A percentile compares a stretch with the other conserved stretches of the same genome.
Evolutionary conservation across 2,329 filamentous ascomycete genomes (phyloP).

Genomic region (Pseudovirgaria hyperparasitica): DNA sequence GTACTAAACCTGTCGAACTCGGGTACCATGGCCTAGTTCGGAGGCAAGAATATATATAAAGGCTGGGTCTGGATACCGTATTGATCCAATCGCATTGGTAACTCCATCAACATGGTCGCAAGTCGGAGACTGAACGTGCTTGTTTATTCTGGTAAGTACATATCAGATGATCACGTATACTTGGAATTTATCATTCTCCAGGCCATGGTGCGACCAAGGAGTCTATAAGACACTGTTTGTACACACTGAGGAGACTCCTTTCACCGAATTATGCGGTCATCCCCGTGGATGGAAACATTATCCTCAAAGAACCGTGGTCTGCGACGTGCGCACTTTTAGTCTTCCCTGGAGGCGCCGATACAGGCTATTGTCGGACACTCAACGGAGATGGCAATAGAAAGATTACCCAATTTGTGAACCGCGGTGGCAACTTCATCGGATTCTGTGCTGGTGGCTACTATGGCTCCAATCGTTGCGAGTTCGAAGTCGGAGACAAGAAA

Average conservation of each 20-base stretch:
- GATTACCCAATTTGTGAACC: conserved; percentile 74
- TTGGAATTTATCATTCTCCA: conserved; percentile 21
- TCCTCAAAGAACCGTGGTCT: conserved; percentile 87
- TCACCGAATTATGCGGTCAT: conserved; percentile 89
- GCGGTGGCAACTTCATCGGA: conserved; percentile 75
- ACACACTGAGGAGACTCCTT: conserved; percentile 72
- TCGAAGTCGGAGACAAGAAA: conserved; percentile 69
- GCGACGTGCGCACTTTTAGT: conserved; percentile 79
- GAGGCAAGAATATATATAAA: too few relatives aligned
- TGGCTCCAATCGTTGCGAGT: conserved; percentile 69
- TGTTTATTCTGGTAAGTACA: conserved; percentile 66
- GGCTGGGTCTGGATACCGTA: too few relatives aligned
- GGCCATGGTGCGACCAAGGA: conserved; percentile 77
- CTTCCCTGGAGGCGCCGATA: conserved; percentile 85
- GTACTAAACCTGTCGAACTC: too few relatives aligned
- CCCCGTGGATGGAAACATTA: conserved; percentile 60
- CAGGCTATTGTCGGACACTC: conserved; percentile 76
- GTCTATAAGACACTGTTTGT: conserved; percentile 81
- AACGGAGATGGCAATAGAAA: conserved; percentile 78
- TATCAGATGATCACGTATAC: conserved; percentile 1
- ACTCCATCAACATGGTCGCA: conserved; percentile 49
- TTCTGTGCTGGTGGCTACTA: conserved; percentile 96
- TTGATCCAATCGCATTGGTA: too few relatives aligned
- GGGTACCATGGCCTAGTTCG: too few relatives aligned
- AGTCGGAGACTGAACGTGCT: conserved; percentile 73